These are phyloP conservation scores for Coemansia reversa DNA, from an alignment of 192 early-diverging fungal genomes.

Conservation along the genomic window DNA sequence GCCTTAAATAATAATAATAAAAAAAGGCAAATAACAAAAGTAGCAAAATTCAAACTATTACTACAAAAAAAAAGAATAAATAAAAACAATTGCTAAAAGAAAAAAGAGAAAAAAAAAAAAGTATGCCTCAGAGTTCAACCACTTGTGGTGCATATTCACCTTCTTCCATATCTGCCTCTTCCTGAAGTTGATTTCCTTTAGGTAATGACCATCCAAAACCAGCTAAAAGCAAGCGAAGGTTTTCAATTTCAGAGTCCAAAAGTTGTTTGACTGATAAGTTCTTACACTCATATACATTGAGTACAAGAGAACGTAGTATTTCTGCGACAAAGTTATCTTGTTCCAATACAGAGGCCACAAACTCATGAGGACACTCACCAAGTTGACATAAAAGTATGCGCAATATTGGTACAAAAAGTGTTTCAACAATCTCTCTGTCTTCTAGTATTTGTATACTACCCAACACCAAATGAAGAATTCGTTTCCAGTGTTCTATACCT, in stretches of 20 bases:
- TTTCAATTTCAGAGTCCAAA: conserved; percentile 46
- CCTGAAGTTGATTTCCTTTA: conserved; percentile 53
- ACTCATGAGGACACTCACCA: conserved; percentile 29
- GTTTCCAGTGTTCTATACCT: conserved; percentile 87
- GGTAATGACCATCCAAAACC: conserved; percentile 69
- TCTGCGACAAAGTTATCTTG: conserved; percentile 35
- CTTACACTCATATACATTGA: conserved; percentile 45
- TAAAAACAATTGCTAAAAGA: conserved; percentile 1
- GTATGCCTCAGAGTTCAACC: conserved; percentile 47
- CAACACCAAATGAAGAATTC: conserved; percentile 69
- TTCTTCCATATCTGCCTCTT: conserved; percentile 59
- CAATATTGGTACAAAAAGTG: conserved; percentile 51
- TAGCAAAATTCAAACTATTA: no score
- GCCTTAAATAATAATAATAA: no score
- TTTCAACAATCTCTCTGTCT: conserved; percentile 16
- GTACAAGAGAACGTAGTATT: conserved; percentile 40
- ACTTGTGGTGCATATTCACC: conserved; percentile 73
- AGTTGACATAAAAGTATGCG: conserved; percentile 28
- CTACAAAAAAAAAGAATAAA: background rate
- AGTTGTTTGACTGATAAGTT: conserved; percentile 7
- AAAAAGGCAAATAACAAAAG: no score
- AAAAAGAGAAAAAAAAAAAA: background rate
- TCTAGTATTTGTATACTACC: conserved; percentile 62
- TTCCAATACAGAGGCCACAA: conserved; percentile 35
- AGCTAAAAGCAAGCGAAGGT: conserved; percentile 56